Evolutionary conservation across 1,284 basidiomycete genomes (phyloP).

Genomic region (Moesziomyces sp.): DNA sequence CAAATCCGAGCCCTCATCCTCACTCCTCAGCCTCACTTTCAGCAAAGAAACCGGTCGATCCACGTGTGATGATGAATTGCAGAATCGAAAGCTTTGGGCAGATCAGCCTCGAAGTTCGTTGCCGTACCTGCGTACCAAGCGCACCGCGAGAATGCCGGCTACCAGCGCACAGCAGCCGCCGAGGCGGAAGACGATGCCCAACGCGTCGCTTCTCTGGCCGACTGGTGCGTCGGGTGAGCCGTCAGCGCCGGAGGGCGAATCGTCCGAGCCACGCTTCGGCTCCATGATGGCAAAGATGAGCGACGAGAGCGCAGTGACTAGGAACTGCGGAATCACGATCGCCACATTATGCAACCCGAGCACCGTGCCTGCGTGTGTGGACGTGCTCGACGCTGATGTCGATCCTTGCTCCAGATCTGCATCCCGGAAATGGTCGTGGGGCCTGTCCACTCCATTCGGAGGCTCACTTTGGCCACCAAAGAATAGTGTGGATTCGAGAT

Average conservation of each 20-base stretch:
- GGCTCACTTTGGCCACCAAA: not conserved
- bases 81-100: too few species aligned
- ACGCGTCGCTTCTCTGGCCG: conserved; percentile 23
- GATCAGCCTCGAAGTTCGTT: too few species aligned
- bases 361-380: conserved; percentile 80
- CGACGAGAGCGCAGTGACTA: conserved; percentile 83
- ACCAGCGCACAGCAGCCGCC: conserved; percentile 29
- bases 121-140: conserved; percentile 17
- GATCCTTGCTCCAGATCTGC: not conserved
- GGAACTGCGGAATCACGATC: conserved; percentile 54
- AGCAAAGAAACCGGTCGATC: too few species aligned
- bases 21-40: too few species aligned
- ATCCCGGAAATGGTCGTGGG: not conserved
- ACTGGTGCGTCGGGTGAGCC: not conserved
- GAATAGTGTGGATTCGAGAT: conserved; percentile 11
- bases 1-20: too few species aligned
- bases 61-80: too few species aligned
- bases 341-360: conserved; percentile 80
- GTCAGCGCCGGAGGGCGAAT: not conserved
- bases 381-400: conserved; percentile 7
- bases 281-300: conserved; percentile 70
- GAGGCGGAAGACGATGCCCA: conserved; percentile 34
- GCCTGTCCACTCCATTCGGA: not conserved
- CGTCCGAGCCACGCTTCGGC: not conserved
- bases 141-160: conserved; percentile 22